These are phyloP conservation scores for Pseudonectria foliicola DNA, from an alignment of 2,329 filamentous ascomycete species.

Conservation along the genomic window DNA sequence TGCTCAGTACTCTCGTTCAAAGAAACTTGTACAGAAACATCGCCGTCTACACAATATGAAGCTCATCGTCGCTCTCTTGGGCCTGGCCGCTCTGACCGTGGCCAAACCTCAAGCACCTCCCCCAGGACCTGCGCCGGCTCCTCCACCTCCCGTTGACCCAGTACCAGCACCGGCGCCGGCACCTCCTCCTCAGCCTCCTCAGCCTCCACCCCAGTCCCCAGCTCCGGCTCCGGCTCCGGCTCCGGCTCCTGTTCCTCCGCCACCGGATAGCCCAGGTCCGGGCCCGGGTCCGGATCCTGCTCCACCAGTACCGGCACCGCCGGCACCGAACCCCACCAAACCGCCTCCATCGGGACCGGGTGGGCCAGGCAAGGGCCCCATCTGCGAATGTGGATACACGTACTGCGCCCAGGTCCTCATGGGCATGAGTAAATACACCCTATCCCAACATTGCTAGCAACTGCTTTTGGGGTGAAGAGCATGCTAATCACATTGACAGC, in stretches of 20 bases:
- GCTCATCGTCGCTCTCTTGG: slow-evolving; percentile 13
- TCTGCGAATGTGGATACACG: slow-evolving; percentile 36
- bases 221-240: slow-evolving; percentile 1
- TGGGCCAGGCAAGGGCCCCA: slow-evolving; percentile 20
- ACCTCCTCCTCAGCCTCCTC: slow-evolving; percentile 1
- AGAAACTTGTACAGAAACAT: neutral
- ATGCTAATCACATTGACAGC: slow-evolving; percentile 9
- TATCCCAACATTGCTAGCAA: no score
- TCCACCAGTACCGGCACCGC: slow-evolving; percentile 12
- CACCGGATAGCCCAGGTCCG: slow-evolving; percentile 9
- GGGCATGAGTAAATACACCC: slow-evolving; percentile 25
- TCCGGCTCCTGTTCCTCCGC: slow-evolving; percentile 5
- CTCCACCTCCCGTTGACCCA: slow-evolving; percentile 1
- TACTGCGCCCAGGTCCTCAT: slow-evolving; percentile 34
- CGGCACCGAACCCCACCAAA: slow-evolving; percentile 10
- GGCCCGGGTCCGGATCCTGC: slow-evolving; percentile 15
- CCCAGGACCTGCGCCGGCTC: slow-evolving; percentile 7
- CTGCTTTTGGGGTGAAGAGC: no score
- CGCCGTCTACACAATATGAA: slow-evolving; percentile 18
- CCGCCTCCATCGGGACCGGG: slow-evolving; percentile 12
- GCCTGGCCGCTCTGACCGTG: slow-evolving; percentile 15
- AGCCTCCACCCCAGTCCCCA: no score
- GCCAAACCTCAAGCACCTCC: slow-evolving; percentile 18
- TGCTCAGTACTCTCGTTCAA: no score
- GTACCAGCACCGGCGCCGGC: neutral